Base-by-base conservation (phyloP, 2,329 filamentous ascomycete genomes). In the Ambrosiella beaveri region DNA sequence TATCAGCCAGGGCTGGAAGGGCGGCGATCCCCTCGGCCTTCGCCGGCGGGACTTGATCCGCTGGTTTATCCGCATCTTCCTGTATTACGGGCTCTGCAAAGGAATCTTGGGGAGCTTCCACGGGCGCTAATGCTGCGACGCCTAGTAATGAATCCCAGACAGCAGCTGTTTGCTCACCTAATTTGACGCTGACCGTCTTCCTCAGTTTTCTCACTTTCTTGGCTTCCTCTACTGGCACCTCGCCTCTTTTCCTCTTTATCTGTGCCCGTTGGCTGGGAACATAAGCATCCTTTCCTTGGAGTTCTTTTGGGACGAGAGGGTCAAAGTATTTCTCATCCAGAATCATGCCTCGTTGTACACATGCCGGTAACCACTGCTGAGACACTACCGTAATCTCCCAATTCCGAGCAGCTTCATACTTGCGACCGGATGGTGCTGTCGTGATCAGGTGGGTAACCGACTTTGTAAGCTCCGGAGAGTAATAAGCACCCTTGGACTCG, bases 131-230 rank as follows among this genome's bases (percentile, higher is more conserved):
- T 60, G 40, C 17, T 54, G 27, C 17, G 35, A 55, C 58, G 7
- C 81, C 81, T 27, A 93, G 78, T 60, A 98, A 94, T 64, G 94
- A 88, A 4, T 85, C 85, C 91, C 91, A 97, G n/a, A 97, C 77
- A 36, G 81, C 82, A 64, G 90, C 65, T 96, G 89, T 54, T 77
- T 85, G 59, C 78, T 83, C 38, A 97, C 73, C 67, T 88, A 47
- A 47, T 17, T 7, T 91, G 66, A 85, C 82, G 68, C 90, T 96
- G 19, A 90, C 86, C 5, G 87, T 89, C 65, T 90, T 85, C 63
- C 93, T 82, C 63, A 98, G 71, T 71, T 96, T 97, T 63, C 89
- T 80, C 62, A 81, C 80, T 3, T 85, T 82, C 27, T 7, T 78
- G 76, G 45, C 82, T 78, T 2, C 68, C 11, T 69, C 68, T 2